These are phyloP conservation scores for Thalassiosira gravida DNA, from an alignment of 352 stramenopile species.

Conservation along the genomic window DNA sequence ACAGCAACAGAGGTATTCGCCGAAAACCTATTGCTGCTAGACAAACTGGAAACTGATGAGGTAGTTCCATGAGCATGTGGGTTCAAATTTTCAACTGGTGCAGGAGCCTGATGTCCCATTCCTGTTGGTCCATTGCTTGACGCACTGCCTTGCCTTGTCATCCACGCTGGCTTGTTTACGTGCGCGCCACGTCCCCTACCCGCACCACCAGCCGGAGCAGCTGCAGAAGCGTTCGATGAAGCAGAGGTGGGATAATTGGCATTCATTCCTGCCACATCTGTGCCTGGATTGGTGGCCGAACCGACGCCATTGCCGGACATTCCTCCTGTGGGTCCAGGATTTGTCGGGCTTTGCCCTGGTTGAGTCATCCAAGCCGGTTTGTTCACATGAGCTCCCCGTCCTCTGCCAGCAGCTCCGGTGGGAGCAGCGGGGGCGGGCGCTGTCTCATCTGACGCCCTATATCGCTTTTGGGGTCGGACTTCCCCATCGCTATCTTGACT, in stretches of 20 bases:
- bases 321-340: constrained; percentile 1
- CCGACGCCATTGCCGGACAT: not conserved
- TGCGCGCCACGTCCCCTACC: constrained; percentile 32
- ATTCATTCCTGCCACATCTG: not conserved
- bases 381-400: constrained; percentile 5
- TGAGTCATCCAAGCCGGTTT: constrained; percentile 21
- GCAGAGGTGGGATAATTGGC: not conserved
- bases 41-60: too few relatives aligned
- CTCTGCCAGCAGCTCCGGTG: not conserved
- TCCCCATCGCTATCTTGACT: constrained; percentile 22
- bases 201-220: constrained; percentile 9
- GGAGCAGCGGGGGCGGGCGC: not conserved
- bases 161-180: constrained; percentile 42
- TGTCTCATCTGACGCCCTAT: constrained; percentile 1
- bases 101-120: constrained; percentile 10
- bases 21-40: not conserved
- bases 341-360: not conserved
- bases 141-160: constrained; percentile 21
- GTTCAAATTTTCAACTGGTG: too few relatives aligned
- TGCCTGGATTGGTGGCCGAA: not conserved
- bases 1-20: too few relatives aligned
- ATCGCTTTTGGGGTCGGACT: constrained; percentile 31
- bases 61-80: too few relatives aligned
- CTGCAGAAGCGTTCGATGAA: not conserved
- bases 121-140: not conserved